phyloP scores from a whole-genome alignment of 768 basidiomycete species.

The Auriculariales sp. region DNA sequence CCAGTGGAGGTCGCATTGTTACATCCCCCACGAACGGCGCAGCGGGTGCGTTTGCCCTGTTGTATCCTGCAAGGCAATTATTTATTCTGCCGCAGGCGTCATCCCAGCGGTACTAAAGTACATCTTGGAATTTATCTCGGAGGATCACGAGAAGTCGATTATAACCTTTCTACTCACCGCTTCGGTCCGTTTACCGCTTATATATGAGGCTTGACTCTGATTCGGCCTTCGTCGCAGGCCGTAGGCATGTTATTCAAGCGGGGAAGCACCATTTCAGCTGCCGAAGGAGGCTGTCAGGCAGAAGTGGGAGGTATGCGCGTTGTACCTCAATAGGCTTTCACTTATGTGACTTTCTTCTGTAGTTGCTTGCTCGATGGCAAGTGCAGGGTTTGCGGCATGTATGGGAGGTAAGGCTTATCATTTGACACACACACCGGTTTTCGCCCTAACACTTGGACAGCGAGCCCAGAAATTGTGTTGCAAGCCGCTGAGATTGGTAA shows the following conservation, averaged over 20 bases:
- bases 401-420: slow-evolving; percentile 53
- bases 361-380: slow-evolving; percentile 95
- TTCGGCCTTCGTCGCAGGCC: slow-evolving; percentile 29
- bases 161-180: slow-evolving; percentile 85
- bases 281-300: slow-evolving; percentile 88
- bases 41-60: slow-evolving; percentile 75
- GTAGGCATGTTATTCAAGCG: slow-evolving; percentile 94
- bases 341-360: neutral
- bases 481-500: slow-evolving; percentile 24
- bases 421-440: slow-evolving; percentile 3
- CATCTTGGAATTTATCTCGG: slow-evolving; percentile 57
- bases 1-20: slow-evolving; percentile 83
- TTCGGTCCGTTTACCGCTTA: slow-evolving; percentile 34
- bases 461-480: slow-evolving; percentile 67
- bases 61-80: slow-evolving; percentile 76
- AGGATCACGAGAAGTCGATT: slow-evolving; percentile 78
- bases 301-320: slow-evolving; percentile 92
- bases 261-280: slow-evolving; percentile 92
- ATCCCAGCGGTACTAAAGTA: slow-evolving; percentile 5
- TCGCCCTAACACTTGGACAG: slow-evolving; percentile 18
- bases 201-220: neutral
- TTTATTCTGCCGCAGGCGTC: slow-evolving; percentile 27
- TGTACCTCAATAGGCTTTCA: neutral
- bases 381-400: slow-evolving; percentile 84
- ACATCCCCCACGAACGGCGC: slow-evolving; percentile 92